Percentiles rank a stretch among this genome's conserved stretches.
These are phyloP conservation scores for Kodamaea restingae DNA, from an alignment of 805 yeast species.

Conservation along the genomic window DNA sequence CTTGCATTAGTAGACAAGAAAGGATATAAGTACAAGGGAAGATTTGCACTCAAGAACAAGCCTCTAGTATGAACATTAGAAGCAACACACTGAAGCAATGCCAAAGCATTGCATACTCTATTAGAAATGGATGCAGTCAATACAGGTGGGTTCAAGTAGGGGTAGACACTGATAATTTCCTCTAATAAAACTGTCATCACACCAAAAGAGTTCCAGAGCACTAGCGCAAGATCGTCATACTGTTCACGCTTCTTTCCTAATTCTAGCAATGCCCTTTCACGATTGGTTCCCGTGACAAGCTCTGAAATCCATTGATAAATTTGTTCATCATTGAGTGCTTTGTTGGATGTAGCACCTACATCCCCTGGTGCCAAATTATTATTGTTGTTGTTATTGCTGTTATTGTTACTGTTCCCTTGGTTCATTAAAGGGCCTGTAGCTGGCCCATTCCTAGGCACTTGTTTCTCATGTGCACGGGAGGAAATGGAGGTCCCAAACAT, in stretches of 20 bases:
- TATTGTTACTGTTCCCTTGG: neutral
- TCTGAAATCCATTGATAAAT: conserved; percentile 89
- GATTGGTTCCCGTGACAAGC: conserved; percentile 81
- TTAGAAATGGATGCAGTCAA: conserved; percentile 83
- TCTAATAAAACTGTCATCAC: conserved; percentile 89
- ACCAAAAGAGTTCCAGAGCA: conserved; percentile 94
- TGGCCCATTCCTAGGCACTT: conserved; percentile 2
- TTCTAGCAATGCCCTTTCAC: conserved; percentile 89
- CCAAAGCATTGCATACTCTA: conserved; percentile 93
- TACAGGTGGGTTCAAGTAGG: conserved; percentile 81
- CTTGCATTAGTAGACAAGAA: conserved; percentile 88
- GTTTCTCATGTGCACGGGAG: conserved; percentile 6
- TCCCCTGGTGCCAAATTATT: neutral
- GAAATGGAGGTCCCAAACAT: conserved; percentile 8
- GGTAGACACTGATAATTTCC: conserved; percentile 88
- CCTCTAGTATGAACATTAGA: conserved; percentile 88
- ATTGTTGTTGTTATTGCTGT: neutral
- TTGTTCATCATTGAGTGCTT: conserved; percentile 59
- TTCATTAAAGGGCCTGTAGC: neutral
- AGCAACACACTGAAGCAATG: conserved; percentile 93
- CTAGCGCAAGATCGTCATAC: conserved; percentile 88
- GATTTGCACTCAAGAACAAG: conserved; percentile 81
- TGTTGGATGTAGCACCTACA: conserved; percentile 8
- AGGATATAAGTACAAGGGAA: conserved; percentile 90
- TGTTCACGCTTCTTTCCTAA: conserved; percentile 92